Evolutionary conservation across 2,329 filamentous ascomycete species (phyloP), one percentile per base, ranked within the genome.

Genomic region (Apiospora rasikravindrae): DNA sequence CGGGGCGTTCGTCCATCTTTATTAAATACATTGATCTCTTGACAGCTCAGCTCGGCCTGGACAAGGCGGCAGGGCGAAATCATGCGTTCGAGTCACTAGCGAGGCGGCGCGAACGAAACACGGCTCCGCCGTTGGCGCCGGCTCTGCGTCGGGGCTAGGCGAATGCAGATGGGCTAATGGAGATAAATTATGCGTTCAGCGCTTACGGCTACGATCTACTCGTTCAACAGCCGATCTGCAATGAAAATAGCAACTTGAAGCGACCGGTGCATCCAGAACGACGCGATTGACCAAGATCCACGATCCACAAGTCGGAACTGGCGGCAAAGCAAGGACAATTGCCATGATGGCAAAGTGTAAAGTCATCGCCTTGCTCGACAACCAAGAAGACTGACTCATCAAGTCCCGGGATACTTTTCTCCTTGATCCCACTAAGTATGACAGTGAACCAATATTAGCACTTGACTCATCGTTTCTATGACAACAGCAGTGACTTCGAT

Each of bases 381-480:
- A n/a, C n/a, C 22, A 13, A 14, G 29, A 40, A 14, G 33, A 40
- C 29, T 40, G 33, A 40, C 29, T 40, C 33, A 40, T 64, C 57
- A 64, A 40, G 29, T 64, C 10, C 33, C 57, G 10, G 74, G 73
- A 49, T 71, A 75, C 24, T 69, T 72, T 53, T 75, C 73, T 14
- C 70, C 73, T 44, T 70, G 70, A 64, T 75, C 74, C 74, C 74
- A 74, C 74, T 75, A 47, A 61, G 14, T 73, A 40, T 66, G 16
- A 19, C 45, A 26, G 33, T 72, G 26, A 71, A 11, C 19, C 33
- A 66, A n/a, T 51, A 29, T 70, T 26, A 49, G 33, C 42, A 45
- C 45, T 24, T 33, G 29, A 61, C 53, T n/a, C 53, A 37, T 13
- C 26, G 19, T 11, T 33, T 19, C 16, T 44, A 29, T 5, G 37